Evolutionary conservation across 371 early-diverging fungal genomes (phyloP).

Genomic region (Globomyces sp.): DNA sequence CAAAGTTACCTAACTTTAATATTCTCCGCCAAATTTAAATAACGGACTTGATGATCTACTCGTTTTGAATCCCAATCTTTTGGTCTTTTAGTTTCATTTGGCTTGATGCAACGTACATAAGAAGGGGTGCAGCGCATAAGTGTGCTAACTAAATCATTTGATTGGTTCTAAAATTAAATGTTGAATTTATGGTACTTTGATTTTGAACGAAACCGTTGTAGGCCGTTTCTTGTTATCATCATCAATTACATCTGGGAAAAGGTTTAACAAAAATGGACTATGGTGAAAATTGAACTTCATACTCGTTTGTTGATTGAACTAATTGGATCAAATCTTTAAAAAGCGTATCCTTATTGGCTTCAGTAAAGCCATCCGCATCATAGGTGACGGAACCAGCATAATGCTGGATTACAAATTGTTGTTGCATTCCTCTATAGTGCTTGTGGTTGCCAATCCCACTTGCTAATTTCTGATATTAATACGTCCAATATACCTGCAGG

Average conservation of each 20-base stretch:
- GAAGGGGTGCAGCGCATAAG: conserved; percentile 95
- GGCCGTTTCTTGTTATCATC: conserved; percentile 82
- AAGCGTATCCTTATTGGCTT: conserved; percentile 97
- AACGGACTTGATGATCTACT: conserved; percentile 95
- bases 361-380: conserved; percentile 93
- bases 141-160: conserved; percentile 75
- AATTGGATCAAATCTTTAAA: conserved; percentile 76
- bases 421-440: conserved; percentile 45
- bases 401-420: conserved; percentile 83
- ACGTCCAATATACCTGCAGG: conserved; percentile 30
- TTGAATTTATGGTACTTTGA: conserved; percentile 25
- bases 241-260: conserved; percentile 88
- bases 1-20: conserved; percentile 75
- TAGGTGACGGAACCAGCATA: conserved; percentile 91
- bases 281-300: conserved; percentile 1
- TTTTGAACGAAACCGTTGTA: conserved; percentile 54
- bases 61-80: conserved; percentile 84
- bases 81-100: conserved; percentile 89
- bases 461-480: conserved; percentile 10
- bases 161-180: conserved; percentile 36
- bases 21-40: conserved; percentile 92
- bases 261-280: conserved; percentile 41
- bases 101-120: conserved; percentile 98
- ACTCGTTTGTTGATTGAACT: conserved; percentile 59
- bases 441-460: conserved; percentile 19